Evolutionary conservation across 2,329 filamentous ascomycete genomes (phyloP), one percentile per base, ranked within the genome.

Genomic region (Mycosphaerella sp.): DNA sequence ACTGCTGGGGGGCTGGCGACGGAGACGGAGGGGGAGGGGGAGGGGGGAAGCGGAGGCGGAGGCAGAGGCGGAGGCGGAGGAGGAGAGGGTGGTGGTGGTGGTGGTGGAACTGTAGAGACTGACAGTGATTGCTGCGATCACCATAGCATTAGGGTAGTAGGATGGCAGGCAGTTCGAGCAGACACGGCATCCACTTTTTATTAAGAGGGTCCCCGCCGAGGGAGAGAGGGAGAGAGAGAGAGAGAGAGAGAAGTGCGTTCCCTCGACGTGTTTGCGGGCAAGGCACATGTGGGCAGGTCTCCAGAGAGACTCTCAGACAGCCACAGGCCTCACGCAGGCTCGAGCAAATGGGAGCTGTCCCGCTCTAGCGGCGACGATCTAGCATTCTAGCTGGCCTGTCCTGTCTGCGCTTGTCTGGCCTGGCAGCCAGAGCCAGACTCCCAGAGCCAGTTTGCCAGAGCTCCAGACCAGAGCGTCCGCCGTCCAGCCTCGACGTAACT

Each of bases 271-370:
- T 55, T 17, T 17, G 14, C 14, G 14, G 14, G 14, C 14, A 17
- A 17, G 14, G 14, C 14, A 17, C 14, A 17, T 17, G 14, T 17
- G 14, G 14, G 14, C 14, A 17, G 14, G 14, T 17, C 29, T 26
- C 26, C 26, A 26, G 26, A 26, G 26, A 26, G 4, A 26, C 6
- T 4, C 26, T 26, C 45, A 42, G 32, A 21, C 48, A 45, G 48
- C 39, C 48, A 48, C 53, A 39, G 53, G 47, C 43, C 53, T n/a
- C 32, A 21, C 38, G 47, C 48, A n/a, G 39, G 53, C 48, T 43
- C 44, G 54, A 51, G 54, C 54, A 49, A 53, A 53, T 49, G 47
- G 54, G 49, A 56, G 54, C 23, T 31, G 45, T 45, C 45, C 51
- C 51, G 46, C 48, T 14, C 36, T 41, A 41, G 48, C 31, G 40